Base-by-base conservation (phyloP, 2,329 filamentous ascomycete species). In the Paradendryphiella salina region DNA sequence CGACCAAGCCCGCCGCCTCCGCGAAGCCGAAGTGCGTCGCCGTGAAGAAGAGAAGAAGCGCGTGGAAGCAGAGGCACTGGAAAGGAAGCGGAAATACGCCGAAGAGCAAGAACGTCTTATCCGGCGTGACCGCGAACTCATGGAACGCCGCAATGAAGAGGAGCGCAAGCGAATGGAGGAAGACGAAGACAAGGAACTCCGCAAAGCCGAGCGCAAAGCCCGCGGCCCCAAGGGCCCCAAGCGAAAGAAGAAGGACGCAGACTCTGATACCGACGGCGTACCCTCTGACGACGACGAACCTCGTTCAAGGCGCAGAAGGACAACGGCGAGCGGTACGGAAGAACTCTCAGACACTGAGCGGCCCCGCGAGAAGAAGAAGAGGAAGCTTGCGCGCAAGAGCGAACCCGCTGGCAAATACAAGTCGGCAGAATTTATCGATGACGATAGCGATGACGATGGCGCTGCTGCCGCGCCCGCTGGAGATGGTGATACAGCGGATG, bases 21-120 rank as follows among this genome's bases (percentile, higher is more conserved):
- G 93, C 45, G 89, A 97, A 64, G 87, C 86, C 3, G 92, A 96
- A 71, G 78, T 92, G 15, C 83, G 81, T 53, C 85, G 83, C 54
- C 86, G 90, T 5, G 91, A 96, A 70, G 91, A 91, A 57, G 85
- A 86, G 67, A 85, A 86, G 35, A 79, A 84, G 59, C 84, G 82
- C 62, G 82, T 82, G 0, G 80, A 88, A 52, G 86, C 88, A 47
- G 81, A 80, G 46, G 88, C 91, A 60, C 81, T 82, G 26, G 89
- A 93, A 69, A 82, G 86, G 47, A 87, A 90, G 63, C 85, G 87
- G 54, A 89, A 90, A 75, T 87, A 97, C 57, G 83, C 85, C n/a
- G 89, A 90, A 67, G 92, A 97, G 71, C 86, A 93, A 52, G 85
- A 89, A 61, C 84, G 83, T 63, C 92, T 97, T 67, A 81, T 86